These are phyloP conservation scores for Neurospora discreta DNA, from an alignment of 495 filamentous ascomycete species.

Conservation along the genomic window DNA sequence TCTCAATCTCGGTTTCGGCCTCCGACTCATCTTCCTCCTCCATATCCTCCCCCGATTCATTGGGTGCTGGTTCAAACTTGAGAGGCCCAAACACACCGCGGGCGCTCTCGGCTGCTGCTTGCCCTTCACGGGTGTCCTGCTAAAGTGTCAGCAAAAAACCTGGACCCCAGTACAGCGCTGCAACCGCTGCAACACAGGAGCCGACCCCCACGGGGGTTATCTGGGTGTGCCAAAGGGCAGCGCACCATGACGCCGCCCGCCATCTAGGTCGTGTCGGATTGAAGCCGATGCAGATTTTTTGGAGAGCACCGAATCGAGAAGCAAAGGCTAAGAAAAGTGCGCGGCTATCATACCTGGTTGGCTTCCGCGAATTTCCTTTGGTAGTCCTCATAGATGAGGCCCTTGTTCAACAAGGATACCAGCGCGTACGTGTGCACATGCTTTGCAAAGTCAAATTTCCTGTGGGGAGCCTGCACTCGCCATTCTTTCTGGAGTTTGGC, in stretches of 20 bases:
- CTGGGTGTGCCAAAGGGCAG: conserved; percentile 5
- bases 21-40: conserved; percentile 23
- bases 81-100: conserved; percentile 41
- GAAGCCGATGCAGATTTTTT: conserved; percentile 1
- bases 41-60: conserved; percentile 19
- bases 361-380: conserved; percentile 47
- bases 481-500: conserved; percentile 75
- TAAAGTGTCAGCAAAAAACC: conserved; percentile 11
- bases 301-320: conserved; percentile 1
- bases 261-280: conserved; percentile 7
- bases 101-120: conserved; percentile 32
- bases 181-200: conserved; percentile 12
- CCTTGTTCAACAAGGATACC: conserved; percentile 65
- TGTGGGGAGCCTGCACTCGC: conserved; percentile 58
- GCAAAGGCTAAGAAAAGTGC: conserved; percentile 1
- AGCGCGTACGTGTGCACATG: conserved; percentile 67
- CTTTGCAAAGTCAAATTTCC: conserved; percentile 59
- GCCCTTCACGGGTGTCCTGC: conserved; percentile 35
- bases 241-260: conserved; percentile 5
- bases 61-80: conserved; percentile 22
- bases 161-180: conserved; percentile 23
- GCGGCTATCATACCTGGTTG: conserved; percentile 14
- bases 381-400: conserved; percentile 54
- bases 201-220: background rate
- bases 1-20: conserved; percentile 22